These are phyloP conservation scores for Cymodocea nodosa DNA, from an alignment of 116 monocot species.

Conservation along the genomic window DNA sequence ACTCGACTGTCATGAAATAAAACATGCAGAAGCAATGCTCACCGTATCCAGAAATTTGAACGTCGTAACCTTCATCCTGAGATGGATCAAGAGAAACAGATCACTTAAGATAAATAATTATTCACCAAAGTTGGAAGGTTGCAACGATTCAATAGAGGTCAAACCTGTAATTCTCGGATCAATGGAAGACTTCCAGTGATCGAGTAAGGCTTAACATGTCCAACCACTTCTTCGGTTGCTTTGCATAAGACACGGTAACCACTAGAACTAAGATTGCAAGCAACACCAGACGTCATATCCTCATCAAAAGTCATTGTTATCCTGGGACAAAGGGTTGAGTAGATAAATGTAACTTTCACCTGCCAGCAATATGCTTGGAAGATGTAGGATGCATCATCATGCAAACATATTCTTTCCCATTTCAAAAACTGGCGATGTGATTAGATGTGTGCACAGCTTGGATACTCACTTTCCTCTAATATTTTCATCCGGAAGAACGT, in stretches of 20 bases:
- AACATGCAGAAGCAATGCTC: not conserved
- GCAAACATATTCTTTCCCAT: not conserved
- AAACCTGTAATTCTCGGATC: slow-evolving; percentile 87
- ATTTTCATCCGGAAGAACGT: slow-evolving; percentile 84
- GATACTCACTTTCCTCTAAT: slow-evolving; percentile 64
- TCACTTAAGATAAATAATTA: not conserved
- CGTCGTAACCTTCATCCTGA: slow-evolving; percentile 95
- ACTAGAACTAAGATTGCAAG: slow-evolving; percentile 66
- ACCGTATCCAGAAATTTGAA: slow-evolving; percentile 92
- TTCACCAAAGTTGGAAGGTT: not conserved
- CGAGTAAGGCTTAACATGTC: slow-evolving; percentile 83
- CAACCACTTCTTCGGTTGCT: slow-evolving; percentile 83
- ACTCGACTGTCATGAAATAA: too few relatives aligned
- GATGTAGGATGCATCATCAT: not conserved
- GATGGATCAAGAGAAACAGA: slow-evolving; percentile 6
- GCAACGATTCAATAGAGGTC: not conserved
- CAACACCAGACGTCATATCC: slow-evolving; percentile 65
- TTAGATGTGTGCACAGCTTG: not conserved
- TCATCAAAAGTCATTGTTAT: slow-evolving; percentile 63
- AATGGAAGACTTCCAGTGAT: slow-evolving; percentile 94
- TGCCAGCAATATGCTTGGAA: too few relatives aligned
- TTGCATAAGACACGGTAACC: slow-evolving; percentile 87
- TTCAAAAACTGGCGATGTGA: not conserved
- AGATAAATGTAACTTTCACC: not conserved
- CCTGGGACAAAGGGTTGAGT: slow-evolving; percentile 15